Evolutionary conservation across 2,329 filamentous ascomycete species (phyloP).

Genomic region (Didymella lethalis): DNA sequence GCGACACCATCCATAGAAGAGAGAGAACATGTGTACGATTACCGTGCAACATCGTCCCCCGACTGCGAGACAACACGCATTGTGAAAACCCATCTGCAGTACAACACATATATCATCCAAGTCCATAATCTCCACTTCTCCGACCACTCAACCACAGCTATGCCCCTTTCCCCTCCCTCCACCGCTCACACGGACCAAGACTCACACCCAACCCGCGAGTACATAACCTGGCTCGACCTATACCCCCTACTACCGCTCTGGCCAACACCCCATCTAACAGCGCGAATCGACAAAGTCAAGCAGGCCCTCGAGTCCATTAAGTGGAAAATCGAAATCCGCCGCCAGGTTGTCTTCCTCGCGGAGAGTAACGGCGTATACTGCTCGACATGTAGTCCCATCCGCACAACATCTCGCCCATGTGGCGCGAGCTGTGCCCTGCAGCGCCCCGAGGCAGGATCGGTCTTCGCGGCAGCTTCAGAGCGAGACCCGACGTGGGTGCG

Average conservation of each 20-base stretch:
- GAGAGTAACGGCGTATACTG: neutral
- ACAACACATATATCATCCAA: neutral
- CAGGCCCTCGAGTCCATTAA: neutral
- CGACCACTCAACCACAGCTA: neutral
- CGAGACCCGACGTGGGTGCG: neutral
- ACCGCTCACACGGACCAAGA: neutral
- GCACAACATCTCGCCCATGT: neutral
- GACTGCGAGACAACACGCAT: neutral
- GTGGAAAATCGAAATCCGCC: constrained; percentile 1
- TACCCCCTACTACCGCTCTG: neutral
- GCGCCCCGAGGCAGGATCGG: no score
- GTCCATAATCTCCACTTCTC: neutral
- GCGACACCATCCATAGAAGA: neutral
- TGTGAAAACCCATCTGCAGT: neutral
- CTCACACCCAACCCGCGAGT: neutral
- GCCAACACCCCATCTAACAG: neutral
- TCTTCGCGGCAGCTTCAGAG: no score
- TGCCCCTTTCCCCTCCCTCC: neutral
- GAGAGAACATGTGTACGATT: neutral
- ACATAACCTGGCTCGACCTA: neutral
- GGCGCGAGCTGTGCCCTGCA: neutral
- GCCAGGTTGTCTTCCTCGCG: neutral
- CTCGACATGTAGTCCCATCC: neutral
- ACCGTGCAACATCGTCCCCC: neutral
- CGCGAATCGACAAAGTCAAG: constrained; percentile 4